Evolutionary conservation across 129 eudicot species (phyloP).

Genomic region (Saposhnikovia divaricata): DNA sequence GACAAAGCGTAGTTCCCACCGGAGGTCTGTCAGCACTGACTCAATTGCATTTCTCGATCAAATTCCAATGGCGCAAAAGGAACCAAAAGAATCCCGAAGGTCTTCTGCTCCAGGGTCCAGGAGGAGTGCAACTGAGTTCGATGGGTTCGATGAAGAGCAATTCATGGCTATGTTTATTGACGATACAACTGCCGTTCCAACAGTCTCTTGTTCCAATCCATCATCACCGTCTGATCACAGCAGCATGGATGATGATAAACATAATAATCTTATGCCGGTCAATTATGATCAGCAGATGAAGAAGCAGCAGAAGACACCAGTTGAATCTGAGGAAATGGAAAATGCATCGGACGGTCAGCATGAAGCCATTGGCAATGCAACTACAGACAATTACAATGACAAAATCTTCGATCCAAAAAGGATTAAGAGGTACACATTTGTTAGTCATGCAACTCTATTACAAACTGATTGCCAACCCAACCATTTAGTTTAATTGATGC

Average conservation of each 20-base stretch:
- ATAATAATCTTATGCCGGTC: neutral
- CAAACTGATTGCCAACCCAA: neutral
- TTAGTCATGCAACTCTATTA: neutral
- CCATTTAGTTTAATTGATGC: neutral
- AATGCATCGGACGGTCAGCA: conserved; percentile 38
- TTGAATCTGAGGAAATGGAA: conserved; percentile 61
- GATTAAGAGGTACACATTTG: conserved; percentile 56
- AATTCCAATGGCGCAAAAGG: conserved; percentile 26
- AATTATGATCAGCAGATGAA: conserved; percentile 20
- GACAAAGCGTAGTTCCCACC: conserved; percentile 69
- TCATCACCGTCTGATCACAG: conserved; percentile 80
- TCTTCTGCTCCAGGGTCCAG: conserved; percentile 35
- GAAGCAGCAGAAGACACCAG: conserved; percentile 17
- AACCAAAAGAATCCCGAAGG: conserved; percentile 27
- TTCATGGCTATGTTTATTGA: conserved; percentile 81
- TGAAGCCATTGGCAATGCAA: conserved; percentile 31
- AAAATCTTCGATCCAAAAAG: conserved; percentile 81
- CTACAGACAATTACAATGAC: conserved; percentile 38
- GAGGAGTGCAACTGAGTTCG: conserved; percentile 30
- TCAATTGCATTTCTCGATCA: conserved; percentile 69
- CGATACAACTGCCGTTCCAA: conserved; percentile 30
- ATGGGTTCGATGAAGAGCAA: conserved; percentile 84
- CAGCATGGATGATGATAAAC: conserved; percentile 41
- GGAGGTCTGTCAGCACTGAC: conserved; percentile 61
- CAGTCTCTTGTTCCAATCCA: conserved; percentile 56